These are phyloP conservation scores for Polymyxa betae DNA, from an alignment of 208 protist species.

Conservation along the genomic window DNA sequence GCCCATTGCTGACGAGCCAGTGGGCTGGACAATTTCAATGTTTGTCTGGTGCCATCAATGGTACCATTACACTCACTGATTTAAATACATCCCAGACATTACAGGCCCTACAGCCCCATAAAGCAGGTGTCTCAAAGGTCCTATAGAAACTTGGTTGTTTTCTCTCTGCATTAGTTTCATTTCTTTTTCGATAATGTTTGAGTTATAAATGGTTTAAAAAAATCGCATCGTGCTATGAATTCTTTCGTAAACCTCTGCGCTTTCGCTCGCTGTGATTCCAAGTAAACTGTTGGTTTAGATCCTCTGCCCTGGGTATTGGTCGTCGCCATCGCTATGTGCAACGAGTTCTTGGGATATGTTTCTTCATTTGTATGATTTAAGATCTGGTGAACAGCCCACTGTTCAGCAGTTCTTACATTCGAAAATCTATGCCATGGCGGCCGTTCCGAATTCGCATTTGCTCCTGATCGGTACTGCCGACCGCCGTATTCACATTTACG, in stretches of 20 bases:
- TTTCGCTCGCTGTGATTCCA: neutral
- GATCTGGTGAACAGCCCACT: neutral
- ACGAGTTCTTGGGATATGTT: neutral
- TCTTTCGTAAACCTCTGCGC: neutral
- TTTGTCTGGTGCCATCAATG: neutral
- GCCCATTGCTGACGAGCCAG: neutral
- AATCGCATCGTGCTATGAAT: no score
- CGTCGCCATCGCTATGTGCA: neutral
- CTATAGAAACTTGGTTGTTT: no score
- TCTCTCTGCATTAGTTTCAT: no score
- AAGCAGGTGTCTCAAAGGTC: neutral
- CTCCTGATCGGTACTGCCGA: slow-evolving; percentile 28
- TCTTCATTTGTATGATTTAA: neutral
- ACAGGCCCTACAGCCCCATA: neutral
- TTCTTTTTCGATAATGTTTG: no score
- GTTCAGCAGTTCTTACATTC: neutral
- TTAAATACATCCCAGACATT: neutral
- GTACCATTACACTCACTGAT: neutral
- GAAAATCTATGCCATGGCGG: neutral
- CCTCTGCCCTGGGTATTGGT: neutral
- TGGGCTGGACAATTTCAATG: neutral
- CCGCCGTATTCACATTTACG: slow-evolving; percentile 65
- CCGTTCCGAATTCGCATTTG: neutral
- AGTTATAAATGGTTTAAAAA: no score
- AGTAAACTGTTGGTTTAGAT: neutral